Conservation (phyloP, 352 stramenopile genomes). For the Pythium volutum region DNA sequence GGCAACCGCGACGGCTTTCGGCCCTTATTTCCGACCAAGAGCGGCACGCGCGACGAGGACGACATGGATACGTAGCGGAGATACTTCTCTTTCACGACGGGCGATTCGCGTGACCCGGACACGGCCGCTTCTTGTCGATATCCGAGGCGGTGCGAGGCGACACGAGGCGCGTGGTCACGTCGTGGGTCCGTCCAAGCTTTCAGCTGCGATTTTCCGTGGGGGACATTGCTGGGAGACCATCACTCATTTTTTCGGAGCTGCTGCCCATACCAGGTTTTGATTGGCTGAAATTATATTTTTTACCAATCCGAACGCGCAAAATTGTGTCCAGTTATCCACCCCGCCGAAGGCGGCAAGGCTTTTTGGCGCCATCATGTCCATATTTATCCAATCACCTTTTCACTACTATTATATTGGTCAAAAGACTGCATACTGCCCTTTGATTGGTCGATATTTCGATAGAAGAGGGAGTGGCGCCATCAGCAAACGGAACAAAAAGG, state of each 20-base stretch:
- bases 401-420: not conserved
- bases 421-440: not conserved
- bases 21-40: conserved; percentile 69
- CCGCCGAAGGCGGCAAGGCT: too few species aligned
- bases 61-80: conserved; percentile 32
- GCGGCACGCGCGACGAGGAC: conserved; percentile 58
- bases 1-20: conserved; percentile 68
- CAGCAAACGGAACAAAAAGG: not conserved
- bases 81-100: conserved; percentile 3
- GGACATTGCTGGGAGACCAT: conserved; percentile 22
- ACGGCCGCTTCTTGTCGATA: conserved; percentile 5
- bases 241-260: conserved; percentile 27
- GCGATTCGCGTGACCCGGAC: not conserved
- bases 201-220: conserved; percentile 22
- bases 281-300: conserved; percentile 22
- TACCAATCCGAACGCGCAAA: conserved; percentile 10
- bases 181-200: conserved; percentile 6
- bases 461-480: conserved; percentile 14
- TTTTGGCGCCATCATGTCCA: not conserved
- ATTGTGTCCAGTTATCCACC: conserved; percentile 20
- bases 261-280: not conserved
- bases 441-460: conserved; percentile 43
- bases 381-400: conserved; percentile 10
- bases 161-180: not conserved
- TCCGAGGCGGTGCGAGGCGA: not conserved